Conservation (phyloP, 495 filamentous ascomycete species). For the Ascobolus immersus region DNA sequence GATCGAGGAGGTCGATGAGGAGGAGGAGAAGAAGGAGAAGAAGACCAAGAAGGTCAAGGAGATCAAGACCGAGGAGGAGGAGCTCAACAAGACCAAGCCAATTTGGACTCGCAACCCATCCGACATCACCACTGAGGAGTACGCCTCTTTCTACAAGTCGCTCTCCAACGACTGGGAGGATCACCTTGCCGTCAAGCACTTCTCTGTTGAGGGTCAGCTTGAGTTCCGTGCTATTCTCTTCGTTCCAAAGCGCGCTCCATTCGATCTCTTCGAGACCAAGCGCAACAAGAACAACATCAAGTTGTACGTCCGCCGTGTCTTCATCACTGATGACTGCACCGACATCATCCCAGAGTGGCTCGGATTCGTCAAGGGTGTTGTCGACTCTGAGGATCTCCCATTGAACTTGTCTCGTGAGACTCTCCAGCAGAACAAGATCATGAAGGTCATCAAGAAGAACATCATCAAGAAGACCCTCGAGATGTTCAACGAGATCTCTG, state of each 20-base stretch:
- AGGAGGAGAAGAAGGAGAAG: constrained; percentile 67
- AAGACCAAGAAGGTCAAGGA: constrained; percentile 99
- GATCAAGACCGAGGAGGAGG: constrained; percentile 92
- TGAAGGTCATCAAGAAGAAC: constrained; percentile 99
- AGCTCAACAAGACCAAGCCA: constrained; percentile 99
- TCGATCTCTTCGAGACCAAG: constrained; percentile 99
- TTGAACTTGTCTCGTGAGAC: constrained; percentile 99
- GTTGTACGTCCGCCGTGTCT: constrained; percentile 97
- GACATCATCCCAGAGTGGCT: constrained; percentile 99
- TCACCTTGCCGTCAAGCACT: constrained; percentile 98
- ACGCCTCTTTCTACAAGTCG: constrained; percentile 97
- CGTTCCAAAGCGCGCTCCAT: constrained; percentile 97
- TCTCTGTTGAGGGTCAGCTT: constrained; percentile 99
- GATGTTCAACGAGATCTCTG: constrained; percentile 93
- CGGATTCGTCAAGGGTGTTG: constrained; percentile 97
- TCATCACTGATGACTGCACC: constrained; percentile 98
- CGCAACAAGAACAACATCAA: constrained; percentile 99
- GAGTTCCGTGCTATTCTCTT: constrained; percentile 99
- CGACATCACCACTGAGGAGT: constrained; percentile 92
- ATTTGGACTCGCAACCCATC: constrained; percentile 98
- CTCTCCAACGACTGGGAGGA: constrained; percentile 99
- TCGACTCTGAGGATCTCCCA: constrained; percentile 96
- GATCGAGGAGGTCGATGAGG: constrained; percentile 67
- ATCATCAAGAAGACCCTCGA: constrained; percentile 99
- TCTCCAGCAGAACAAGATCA: constrained; percentile 99